These are phyloP conservation scores for Wallacemonas sp. DNA, from an alignment of 208 protist species.

Conservation along the genomic window DNA sequence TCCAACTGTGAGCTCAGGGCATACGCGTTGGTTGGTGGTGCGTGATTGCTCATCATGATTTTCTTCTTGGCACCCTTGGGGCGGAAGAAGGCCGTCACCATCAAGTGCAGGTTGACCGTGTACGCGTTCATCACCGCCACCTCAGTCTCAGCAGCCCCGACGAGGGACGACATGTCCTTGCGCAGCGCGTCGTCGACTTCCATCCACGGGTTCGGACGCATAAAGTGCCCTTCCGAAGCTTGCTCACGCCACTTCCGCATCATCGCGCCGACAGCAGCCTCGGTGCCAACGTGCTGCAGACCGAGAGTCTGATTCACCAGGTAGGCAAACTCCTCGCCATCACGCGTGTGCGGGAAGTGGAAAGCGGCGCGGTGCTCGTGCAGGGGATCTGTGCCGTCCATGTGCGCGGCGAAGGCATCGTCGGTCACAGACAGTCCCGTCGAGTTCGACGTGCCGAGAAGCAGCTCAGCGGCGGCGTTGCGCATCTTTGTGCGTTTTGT, in stretches of 20 bases:
- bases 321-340: conserved; percentile 61
- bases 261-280: conserved; percentile 51
- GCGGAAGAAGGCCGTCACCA: conserved; percentile 92
- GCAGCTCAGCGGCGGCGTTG: conserved; percentile 60
- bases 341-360: conserved; percentile 47
- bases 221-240: conserved; percentile 77
- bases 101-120: conserved; percentile 92
- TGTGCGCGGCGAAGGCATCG: conserved; percentile 64
- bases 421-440: conserved; percentile 62
- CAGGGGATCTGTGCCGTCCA: conserved; percentile 68
- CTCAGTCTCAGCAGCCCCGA: conserved; percentile 82
- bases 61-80: conserved; percentile 86
- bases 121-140: conserved; percentile 94
- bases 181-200: conserved; percentile 76
- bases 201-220: conserved; percentile 80
- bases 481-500: conserved; percentile 30
- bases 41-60: conserved; percentile 88
- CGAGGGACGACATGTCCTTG: conserved; percentile 68
- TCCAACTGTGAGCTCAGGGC: conserved; percentile 88
- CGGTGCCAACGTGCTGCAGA: conserved; percentile 78
- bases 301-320: conserved; percentile 90
- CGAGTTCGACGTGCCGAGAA: conserved; percentile 42
- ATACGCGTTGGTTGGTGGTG: conserved; percentile 74
- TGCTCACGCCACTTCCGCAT: conserved; percentile 91
- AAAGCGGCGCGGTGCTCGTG: conserved; percentile 53